Base-by-base conservation (phyloP, 2,329 filamentous ascomycete species). In the Amauroascus niger region DNA sequence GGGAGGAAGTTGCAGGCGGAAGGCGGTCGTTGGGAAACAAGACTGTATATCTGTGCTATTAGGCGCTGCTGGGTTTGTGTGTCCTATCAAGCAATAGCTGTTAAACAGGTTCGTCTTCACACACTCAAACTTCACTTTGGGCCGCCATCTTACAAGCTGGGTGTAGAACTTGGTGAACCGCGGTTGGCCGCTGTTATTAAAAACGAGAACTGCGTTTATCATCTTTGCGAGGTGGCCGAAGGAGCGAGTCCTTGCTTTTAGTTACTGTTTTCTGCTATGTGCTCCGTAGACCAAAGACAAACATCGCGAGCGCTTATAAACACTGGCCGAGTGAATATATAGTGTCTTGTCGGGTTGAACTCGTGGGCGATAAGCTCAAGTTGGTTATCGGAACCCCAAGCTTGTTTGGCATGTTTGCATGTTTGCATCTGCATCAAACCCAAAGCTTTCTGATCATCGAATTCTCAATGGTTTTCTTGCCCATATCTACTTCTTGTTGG, bases 191-290 rank as follows among this genome's bases (percentile, higher is more conserved):
- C 91, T 88, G 75, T 95, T 95, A 67, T 98, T 98, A 78, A 98
- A 98, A 69, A 98, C 91, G 61, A 98, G 79, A 58, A 98, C 91
- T 30, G 94, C 93, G 77, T 95, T 98, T 71, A 98, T 97, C 93
- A 98, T 98, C 7, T 43, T 55, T 33, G 37, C 11, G 20, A 37
- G 28, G 14, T 37, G 18, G 6, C 20, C 2, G 28, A 1, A 6
- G 18, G 6, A 18, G 35, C 1, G 6, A 39, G n/a, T n/a, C n/a
- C n/a, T 20, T 45, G 26, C 20, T 13, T 16, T 16, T 18, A 39
- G 20, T 18, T 6, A 8, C 41, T 47, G 35, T 35, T 14, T 35
- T 8, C 32, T 35, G 13, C 3, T 35, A 14, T 14, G 13, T 35
- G n/a, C n/a, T n/a, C n/a, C n/a, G n/a, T n/a, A n/a, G n/a, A n/a